phyloP scores from a whole-genome alignment of 2,329 filamentous ascomycete genomes.

The Parascedosporium putredinis region DNA sequence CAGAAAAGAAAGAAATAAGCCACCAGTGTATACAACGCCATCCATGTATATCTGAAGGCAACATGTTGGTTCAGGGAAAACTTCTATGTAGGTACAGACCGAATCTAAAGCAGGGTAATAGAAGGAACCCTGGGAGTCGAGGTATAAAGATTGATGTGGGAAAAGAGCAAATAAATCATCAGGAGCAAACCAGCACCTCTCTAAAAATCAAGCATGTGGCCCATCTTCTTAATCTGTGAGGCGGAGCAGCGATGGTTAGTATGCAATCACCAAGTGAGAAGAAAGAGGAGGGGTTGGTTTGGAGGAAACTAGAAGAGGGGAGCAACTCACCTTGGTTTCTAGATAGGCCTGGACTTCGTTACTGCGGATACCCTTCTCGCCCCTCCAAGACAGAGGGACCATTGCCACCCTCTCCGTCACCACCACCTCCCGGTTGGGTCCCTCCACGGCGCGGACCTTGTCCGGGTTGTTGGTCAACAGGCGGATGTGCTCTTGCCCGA shows the following conservation, averaged over 20 bases:
- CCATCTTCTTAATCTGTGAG: constrained; percentile 75
- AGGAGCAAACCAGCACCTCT: constrained; percentile 15
- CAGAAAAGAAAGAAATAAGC: background rate
- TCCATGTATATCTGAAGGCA: background rate
- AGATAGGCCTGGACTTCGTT: constrained; percentile 89
- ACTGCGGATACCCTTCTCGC: constrained; percentile 71
- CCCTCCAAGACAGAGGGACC: constrained; percentile 90
- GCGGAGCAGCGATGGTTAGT: no score
- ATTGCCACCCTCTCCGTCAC: constrained; percentile 89
- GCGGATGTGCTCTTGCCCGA: constrained; percentile 68
- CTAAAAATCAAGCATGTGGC: constrained; percentile 58
- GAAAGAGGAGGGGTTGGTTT: constrained; percentile 8
- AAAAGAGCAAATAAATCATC: background rate
- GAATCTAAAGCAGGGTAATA: no score
- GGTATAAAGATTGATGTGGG: no score
- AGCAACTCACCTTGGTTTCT: constrained; percentile 70
- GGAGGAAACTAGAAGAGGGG: background rate
- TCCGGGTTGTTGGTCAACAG: constrained; percentile 95
- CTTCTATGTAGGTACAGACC: background rate
- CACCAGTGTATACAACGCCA: background rate
- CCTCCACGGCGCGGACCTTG: constrained; percentile 90
- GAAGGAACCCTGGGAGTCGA: no score
- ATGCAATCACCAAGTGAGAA: background rate
- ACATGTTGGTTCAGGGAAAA: no score
- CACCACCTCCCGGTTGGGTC: constrained; percentile 74